phyloP scores from a whole-genome alignment of 2,329 filamentous ascomycete species.

The Pseudogymnoascus sp. region DNA sequence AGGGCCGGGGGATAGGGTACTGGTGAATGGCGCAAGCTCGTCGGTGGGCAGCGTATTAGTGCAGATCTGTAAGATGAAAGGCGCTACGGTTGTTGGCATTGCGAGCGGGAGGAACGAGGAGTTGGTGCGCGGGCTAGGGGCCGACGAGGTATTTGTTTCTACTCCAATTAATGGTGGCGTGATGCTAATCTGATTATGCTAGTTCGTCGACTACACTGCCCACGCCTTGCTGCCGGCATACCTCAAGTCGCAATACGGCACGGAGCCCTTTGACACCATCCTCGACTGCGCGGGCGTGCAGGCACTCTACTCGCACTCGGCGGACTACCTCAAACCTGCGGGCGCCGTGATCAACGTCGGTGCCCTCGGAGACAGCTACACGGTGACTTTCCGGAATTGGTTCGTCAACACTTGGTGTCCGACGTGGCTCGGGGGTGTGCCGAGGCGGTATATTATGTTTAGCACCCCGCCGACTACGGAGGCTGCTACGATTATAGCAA shows the following conservation, averaged over 20 bases:
- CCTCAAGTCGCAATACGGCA: conserved; percentile 11
- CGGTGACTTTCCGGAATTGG: conserved; percentile 10
- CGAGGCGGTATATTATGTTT: conserved; percentile 14
- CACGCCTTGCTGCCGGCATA: conserved; percentile 9
- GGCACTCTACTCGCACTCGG: conserved; percentile 14
- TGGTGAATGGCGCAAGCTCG: conserved; percentile 14
- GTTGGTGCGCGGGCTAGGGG: conserved; percentile 13
- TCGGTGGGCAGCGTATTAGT: conserved; percentile 11
- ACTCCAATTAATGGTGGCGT: neutral
- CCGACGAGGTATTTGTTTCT: conserved; percentile 11
- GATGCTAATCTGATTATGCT: neutral
- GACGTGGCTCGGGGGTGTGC: conserved; percentile 14
- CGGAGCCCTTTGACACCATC: conserved; percentile 12
- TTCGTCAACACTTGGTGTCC: conserved; percentile 14
- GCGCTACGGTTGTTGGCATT: conserved; percentile 11
- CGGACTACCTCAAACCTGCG: conserved; percentile 12
- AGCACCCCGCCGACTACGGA: conserved; percentile 12
- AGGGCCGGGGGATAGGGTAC: conserved; percentile 9
- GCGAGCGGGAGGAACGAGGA: conserved; percentile 13
- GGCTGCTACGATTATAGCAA: conserved; percentile 6
- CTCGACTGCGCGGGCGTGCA: conserved; percentile 15
- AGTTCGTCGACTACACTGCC: conserved; percentile 4
- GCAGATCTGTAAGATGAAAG: conserved; percentile 13
- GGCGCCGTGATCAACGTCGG: conserved; percentile 13
- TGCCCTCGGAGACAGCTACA: neutral